These are phyloP conservation scores for Rhynchospora tenuis DNA, from an alignment of 176 grass and related monocot genomes.

Conservation along the genomic window DNA sequence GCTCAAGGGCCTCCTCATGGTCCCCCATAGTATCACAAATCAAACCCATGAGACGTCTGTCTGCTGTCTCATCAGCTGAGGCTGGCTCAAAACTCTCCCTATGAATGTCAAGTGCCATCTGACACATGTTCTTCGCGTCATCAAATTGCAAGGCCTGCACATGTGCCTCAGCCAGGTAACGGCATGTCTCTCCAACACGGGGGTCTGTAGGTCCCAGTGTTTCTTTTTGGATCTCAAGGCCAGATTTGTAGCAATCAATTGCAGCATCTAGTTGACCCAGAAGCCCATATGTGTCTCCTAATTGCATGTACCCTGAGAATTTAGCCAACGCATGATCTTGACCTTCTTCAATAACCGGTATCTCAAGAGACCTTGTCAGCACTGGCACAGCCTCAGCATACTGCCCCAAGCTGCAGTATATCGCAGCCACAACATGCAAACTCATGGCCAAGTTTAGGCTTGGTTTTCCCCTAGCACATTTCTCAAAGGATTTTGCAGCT, in stretches of 20 bases:
- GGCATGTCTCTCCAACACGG: constrained; percentile 83
- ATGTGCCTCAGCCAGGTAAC: constrained; percentile 89
- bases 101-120: constrained; percentile 76
- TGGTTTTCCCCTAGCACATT: constrained; percentile 65
- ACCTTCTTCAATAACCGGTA: constrained; percentile 74
- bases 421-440: constrained; percentile 89
- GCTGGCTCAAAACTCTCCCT: constrained; percentile 48
- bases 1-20: constrained; percentile 82
- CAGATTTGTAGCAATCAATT: constrained; percentile 60
- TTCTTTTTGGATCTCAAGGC: constrained; percentile 76
- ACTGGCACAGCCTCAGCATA: constrained; percentile 65
- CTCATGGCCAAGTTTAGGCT: constrained; percentile 87
- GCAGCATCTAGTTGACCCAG: constrained; percentile 74
- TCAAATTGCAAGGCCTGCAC: constrained; percentile 87
- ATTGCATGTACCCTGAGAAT: constrained; percentile 91
- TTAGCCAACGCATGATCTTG: constrained; percentile 86
- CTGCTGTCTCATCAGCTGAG: constrained; percentile 80
- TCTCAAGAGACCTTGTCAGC: constrained; percentile 60
- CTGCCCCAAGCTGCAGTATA: constrained; percentile 72
- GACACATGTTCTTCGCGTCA: constrained; percentile 73
- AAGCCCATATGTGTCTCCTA: constrained; percentile 83
- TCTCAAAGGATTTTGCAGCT: constrained; percentile 87
- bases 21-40: constrained; percentile 90
- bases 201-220: constrained; percentile 71
- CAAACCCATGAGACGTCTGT: constrained; percentile 84